Evolutionary conservation across 805 yeast genomes (phyloP).

Genomic region (Allodekkera sacchari): DNA sequence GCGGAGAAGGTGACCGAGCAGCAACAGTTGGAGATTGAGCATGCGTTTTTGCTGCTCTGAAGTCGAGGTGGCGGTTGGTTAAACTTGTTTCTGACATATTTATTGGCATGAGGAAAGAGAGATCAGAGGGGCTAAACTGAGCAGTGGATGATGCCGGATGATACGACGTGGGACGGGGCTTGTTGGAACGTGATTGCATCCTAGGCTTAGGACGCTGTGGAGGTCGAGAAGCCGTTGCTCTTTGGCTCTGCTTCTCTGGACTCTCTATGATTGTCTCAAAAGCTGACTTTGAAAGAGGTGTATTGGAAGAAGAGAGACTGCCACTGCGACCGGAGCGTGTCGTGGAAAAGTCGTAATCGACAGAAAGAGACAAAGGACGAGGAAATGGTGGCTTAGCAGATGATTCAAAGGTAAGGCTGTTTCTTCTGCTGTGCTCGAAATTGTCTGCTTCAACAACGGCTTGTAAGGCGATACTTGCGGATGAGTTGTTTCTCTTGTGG

Average conservation of each 20-base stretch:
- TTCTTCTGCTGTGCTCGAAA: conserved; percentile 24
- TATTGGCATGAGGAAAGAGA: conserved; percentile 21
- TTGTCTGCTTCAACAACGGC: conserved; percentile 65
- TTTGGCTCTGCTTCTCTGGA: conserved; percentile 21
- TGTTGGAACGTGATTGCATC: conserved; percentile 34
- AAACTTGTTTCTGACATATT: conserved; percentile 16
- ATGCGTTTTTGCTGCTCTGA: conserved; percentile 9
- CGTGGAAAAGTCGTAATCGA: no score
- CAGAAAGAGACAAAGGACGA: no score
- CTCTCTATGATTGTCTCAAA: conserved; percentile 40
- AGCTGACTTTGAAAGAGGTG: no score
- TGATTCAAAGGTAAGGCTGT: conserved; percentile 19
- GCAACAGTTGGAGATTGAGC: conserved; percentile 8
- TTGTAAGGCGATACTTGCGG: conserved; percentile 63
- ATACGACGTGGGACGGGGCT: conserved; percentile 78
- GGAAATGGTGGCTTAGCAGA: no score
- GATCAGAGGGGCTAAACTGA: conserved; percentile 21
- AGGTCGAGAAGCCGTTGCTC: conserved; percentile 17
- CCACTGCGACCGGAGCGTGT: no score
- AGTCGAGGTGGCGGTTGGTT: conserved; percentile 3
- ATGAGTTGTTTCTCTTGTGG: conserved; percentile 25
- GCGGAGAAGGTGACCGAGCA: conserved; percentile 23
- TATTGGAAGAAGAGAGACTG: no score
- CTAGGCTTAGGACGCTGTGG: conserved; percentile 19
- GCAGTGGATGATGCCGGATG: conserved; percentile 47